Conservation (phyloP, 2,329 filamentous ascomycete genomes). For the Geoglossum cookeanum region DNA sequence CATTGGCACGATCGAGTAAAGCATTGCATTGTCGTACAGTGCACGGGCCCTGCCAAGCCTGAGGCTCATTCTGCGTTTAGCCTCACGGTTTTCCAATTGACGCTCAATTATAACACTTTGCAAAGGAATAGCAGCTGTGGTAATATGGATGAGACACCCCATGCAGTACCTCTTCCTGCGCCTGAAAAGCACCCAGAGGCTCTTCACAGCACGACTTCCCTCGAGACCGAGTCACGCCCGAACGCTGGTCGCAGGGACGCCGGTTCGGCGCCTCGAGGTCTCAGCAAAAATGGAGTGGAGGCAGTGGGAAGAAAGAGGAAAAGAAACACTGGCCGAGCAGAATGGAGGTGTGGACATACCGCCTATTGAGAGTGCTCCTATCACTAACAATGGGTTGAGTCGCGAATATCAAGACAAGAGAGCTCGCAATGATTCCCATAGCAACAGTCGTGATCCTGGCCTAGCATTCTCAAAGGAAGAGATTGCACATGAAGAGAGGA, state of each 20-base stretch:
- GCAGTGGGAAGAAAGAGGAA: not conserved
- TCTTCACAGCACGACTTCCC: not conserved
- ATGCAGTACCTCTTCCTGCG: not conserved
- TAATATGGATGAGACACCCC: not conserved
- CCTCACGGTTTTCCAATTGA: not conserved
- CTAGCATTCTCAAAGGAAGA: constrained; percentile 51
- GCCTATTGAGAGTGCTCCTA: constrained; percentile 16
- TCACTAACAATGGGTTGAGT: constrained; percentile 27
- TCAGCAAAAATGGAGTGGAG: not conserved
- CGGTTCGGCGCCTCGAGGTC: not conserved
- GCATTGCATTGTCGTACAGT: not conserved
- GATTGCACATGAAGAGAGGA: constrained; percentile 68
- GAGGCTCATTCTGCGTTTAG: not conserved
- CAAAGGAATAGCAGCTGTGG: not conserved
- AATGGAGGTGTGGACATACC: constrained; percentile 34
- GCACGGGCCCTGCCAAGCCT: not conserved
- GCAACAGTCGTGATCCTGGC: constrained; percentile 9
- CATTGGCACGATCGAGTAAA: not conserved
- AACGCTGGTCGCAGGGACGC: not conserved
- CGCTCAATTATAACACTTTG: not conserved
- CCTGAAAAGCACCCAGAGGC: not conserved
- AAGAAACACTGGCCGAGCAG: constrained; percentile 32
- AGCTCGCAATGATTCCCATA: constrained; percentile 25
- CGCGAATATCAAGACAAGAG: constrained; percentile 32
- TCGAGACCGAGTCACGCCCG: not conserved